Evolutionary conservation across 768 basidiomycete species (phyloP).

Genomic region (Russula emetica): DNA sequence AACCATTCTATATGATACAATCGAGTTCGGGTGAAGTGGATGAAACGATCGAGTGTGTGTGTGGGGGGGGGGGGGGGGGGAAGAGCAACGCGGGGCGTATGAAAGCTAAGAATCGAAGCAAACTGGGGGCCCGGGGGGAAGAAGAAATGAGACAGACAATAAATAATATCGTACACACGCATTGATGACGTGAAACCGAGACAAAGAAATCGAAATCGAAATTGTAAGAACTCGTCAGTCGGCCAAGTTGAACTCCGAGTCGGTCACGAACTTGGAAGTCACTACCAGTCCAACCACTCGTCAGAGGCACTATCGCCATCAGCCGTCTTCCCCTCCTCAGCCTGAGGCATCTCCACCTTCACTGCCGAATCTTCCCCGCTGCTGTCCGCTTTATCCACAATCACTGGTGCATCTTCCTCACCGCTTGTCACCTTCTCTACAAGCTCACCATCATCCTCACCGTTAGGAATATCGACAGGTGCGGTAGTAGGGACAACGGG

Average conservation of each 20-base stretch:
- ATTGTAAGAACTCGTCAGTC: conserved; percentile 5
- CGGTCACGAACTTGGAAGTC: neutral
- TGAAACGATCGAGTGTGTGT: neutral
- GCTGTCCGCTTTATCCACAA: conserved; percentile 14
- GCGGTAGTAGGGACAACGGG: neutral
- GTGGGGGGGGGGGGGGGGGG: neutral
- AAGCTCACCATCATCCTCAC: conserved; percentile 17
- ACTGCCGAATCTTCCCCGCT: conserved; percentile 9
- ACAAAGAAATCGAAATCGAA: conserved; percentile 3
- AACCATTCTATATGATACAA: conserved; percentile 12
- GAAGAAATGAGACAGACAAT: neutral
- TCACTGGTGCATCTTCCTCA: conserved; percentile 5
- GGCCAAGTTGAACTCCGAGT: no score
- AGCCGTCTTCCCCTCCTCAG: neutral
- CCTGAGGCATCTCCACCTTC: conserved; percentile 1
- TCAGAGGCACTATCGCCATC: neutral
- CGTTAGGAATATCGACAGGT: conserved; percentile 11
- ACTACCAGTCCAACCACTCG: neutral
- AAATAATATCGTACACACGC: conserved; percentile 7
- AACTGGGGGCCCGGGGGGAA: neutral
- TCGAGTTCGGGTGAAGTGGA: neutral
- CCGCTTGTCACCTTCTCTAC: conserved; percentile 14
- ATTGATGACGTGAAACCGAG: neutral
- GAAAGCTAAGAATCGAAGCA: neutral
- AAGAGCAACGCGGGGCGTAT: conserved; percentile 10